Evolutionary conservation across 306 rosid genomes (phyloP), one percentile per base, ranked within the genome.

Genomic region (Gastrolobium bilobum): DNA sequence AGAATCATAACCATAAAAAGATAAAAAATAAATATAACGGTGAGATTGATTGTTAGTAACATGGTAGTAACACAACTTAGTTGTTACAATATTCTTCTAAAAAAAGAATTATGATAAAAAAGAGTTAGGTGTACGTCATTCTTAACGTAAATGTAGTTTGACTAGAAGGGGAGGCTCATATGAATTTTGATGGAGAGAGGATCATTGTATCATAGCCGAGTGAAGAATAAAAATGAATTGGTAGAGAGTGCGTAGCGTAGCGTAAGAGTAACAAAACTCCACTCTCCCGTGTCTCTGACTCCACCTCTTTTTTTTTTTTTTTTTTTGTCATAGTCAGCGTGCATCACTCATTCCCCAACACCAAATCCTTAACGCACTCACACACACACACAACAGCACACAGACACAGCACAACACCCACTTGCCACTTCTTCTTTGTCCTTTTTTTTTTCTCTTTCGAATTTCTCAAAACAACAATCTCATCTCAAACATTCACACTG

Each of bases 301-400:
- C 79, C 33, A 76, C 61, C 58, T 37, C 29, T 72, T 51, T 8
- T 0, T 4, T 10, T 37, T 37, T 15, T 20, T 20, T 1, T 20
- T 20, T 20, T 20, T 20, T 20, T 79, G 79, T 83, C 83, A 53
- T 38, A 51, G 82, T 88, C 87, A 88, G 82, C 71, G 85, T 86
- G 76, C 94, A 80, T 87, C 90, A 83, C 84, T 70, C 46, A 73
- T 83, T 82, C 87, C 85, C 77, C 52, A 71, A 69, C 88, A 69
- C 20, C 78, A 61, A 60, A 47, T 79, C 40, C 69, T 64, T 76
- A 75, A 72, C 68, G 51, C 81, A 0, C 82, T 58, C 80, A 7
- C 52, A 1, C 63, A 37, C 38, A 2, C 38, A 9, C 83, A 26
- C 58, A 29, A 3, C 4, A 40, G n/a, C 48, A 4, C 68, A 44